Percentiles rank a stretch among this genome's conserved stretches.
Evolutionary conservation across 129 eudicot genomes (phyloP).

Genomic region (Escallonia herrerae): DNA sequence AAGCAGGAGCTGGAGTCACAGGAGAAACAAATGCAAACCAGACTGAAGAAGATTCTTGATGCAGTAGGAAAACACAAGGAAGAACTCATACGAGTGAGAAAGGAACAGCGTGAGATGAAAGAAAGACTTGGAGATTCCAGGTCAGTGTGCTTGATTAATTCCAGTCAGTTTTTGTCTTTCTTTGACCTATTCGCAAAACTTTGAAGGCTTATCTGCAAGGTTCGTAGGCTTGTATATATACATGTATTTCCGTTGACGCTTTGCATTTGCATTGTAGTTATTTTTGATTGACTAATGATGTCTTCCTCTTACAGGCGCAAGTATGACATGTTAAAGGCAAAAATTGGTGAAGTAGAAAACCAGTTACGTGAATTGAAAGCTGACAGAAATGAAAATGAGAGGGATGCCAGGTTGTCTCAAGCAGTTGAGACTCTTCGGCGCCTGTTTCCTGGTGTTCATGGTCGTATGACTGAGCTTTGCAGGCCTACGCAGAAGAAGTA

Average conservation of each 20-base stretch:
- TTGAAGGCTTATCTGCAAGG: too few relatives aligned
- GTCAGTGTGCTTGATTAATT: constrained; percentile 26
- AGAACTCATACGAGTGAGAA: constrained; percentile 56
- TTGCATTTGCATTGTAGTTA: not conserved
- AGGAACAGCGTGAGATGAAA: constrained; percentile 73
- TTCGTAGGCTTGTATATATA: too few relatives aligned
- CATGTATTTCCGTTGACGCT: too few relatives aligned
- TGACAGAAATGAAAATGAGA: constrained; percentile 86
- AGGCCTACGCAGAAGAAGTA: constrained; percentile 87
- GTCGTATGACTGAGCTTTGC: constrained; percentile 98
- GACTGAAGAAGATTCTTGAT: constrained; percentile 57
- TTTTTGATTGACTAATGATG: not conserved
- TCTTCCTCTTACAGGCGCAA: constrained; percentile 47
- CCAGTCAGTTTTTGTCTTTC: not conserved
- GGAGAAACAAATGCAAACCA: constrained; percentile 78
- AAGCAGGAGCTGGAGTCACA: constrained; percentile 83
- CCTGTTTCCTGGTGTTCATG: constrained; percentile 98
- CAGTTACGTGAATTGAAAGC: constrained; percentile 91
- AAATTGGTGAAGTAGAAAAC: constrained; percentile 69
- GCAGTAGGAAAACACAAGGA: constrained; percentile 71
- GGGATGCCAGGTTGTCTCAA: constrained; percentile 81
- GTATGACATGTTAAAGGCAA: constrained; percentile 54
- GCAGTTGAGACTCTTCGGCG: constrained; percentile 94
- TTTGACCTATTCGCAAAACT: not conserved
- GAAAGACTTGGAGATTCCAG: constrained; percentile 62